These are phyloP conservation scores for Bimuria novae-zelandiae DNA, from an alignment of 2,329 filamentous ascomycete species.

Conservation along the genomic window DNA sequence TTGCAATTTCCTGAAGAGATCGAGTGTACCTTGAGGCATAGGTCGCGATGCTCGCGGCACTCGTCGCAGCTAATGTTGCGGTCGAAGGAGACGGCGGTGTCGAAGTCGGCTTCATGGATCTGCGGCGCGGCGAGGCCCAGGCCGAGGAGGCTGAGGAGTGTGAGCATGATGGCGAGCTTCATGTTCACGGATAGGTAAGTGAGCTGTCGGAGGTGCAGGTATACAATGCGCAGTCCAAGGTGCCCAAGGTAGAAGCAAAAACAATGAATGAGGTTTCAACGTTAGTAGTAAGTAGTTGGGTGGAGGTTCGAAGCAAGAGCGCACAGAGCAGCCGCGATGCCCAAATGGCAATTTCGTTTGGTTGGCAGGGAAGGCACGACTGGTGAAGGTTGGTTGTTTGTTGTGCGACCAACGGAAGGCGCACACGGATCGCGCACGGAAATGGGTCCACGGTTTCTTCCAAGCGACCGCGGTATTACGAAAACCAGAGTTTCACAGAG, in stretches of 20 bases:
- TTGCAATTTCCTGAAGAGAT: neutral
- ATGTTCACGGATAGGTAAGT: neutral
- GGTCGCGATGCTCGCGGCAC: constrained; percentile 7
- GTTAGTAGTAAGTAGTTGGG: neutral
- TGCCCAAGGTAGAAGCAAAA: neutral
- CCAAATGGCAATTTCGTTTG: neutral
- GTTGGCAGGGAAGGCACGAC: neutral
- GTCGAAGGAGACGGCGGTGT: neutral
- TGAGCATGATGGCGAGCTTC: constrained; percentile 3
- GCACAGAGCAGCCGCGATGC: neutral
- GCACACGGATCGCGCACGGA: neutral
- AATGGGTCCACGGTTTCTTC: neutral
- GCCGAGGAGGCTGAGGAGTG: constrained; percentile 5
- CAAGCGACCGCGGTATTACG: neutral
- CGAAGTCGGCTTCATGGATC: neutral
- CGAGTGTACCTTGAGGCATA: constrained; percentile 9
- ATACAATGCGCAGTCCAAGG: neutral
- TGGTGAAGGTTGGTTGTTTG: constrained; percentile 1
- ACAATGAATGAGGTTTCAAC: neutral
- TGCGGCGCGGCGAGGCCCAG: constrained; percentile 1
- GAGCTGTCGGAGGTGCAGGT: neutral
- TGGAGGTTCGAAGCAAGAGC: too few species aligned
- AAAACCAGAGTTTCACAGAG: neutral
- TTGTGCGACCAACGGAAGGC: constrained; percentile 2
- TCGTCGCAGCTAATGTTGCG: constrained; percentile 6